phyloP scores from a whole-genome alignment of 2,329 filamentous ascomycete genomes.

The Diaporthe vaccinii region DNA sequence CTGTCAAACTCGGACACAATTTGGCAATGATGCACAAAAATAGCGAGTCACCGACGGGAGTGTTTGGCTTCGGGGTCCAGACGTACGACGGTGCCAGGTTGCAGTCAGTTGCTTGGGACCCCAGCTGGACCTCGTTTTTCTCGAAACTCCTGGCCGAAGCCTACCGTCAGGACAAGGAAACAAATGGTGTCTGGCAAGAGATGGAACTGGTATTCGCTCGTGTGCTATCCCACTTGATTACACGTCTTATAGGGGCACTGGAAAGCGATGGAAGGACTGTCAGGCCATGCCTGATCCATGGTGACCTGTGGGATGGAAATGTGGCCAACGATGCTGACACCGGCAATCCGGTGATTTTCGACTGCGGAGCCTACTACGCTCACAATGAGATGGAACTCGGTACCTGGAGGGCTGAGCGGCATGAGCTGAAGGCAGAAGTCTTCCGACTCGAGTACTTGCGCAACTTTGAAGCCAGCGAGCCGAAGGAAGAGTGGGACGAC shows the following conservation, averaged over 20 bases:
- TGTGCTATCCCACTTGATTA: constrained; percentile 49
- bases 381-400: constrained; percentile 55
- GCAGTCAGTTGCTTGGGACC: constrained; percentile 51
- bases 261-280: constrained; percentile 47
- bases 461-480: constrained; percentile 30
- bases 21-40: constrained; percentile 41
- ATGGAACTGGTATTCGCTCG: constrained; percentile 44
- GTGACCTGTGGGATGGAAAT: constrained; percentile 58
- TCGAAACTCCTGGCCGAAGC: constrained; percentile 49
- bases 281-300: constrained; percentile 52
- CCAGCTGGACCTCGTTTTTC: constrained; percentile 57
- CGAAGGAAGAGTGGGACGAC: constrained; percentile 27
- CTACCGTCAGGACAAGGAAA: constrained; percentile 47
- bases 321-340: constrained; percentile 49
- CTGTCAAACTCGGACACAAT: constrained; percentile 29
- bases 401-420: constrained; percentile 47
- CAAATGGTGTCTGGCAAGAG: constrained; percentile 50
- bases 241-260: constrained; percentile 47
- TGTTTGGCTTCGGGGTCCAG: constrained; percentile 54
- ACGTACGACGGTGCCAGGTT: constrained; percentile 50
- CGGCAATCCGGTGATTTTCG: constrained; percentile 51
- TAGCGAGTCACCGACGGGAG: constrained; percentile 46
- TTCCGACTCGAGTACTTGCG: constrained; percentile 25
- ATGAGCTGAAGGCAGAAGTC: constrained; percentile 25
- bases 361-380: constrained; percentile 54